phyloP scores from a whole-genome alignment of 148 eudicot genomes.

The Chenopodium quinoa region DNA sequence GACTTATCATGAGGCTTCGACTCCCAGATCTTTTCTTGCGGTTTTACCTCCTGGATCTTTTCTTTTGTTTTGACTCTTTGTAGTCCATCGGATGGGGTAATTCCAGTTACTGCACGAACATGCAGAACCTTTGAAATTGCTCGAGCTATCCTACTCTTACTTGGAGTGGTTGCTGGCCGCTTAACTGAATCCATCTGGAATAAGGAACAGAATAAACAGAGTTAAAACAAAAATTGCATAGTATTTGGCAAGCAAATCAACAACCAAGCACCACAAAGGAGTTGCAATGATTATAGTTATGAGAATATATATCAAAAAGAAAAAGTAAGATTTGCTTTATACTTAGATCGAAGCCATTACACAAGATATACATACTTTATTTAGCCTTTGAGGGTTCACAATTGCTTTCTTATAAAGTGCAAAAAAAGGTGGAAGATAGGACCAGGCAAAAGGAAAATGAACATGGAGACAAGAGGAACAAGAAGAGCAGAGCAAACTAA shows the following conservation, averaged over 20 bases:
- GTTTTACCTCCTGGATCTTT: conserved; percentile 31
- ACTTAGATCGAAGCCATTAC: conserved; percentile 45
- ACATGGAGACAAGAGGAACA: conserved; percentile 26
- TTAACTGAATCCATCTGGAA: conserved; percentile 66
- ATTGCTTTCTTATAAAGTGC: conserved; percentile 29
- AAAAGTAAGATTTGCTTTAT: conserved; percentile 49
- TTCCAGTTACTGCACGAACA: conserved; percentile 51
- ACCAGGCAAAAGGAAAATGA: conserved; percentile 27
- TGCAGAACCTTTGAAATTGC: conserved; percentile 69
- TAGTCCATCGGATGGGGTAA: conserved; percentile 46
- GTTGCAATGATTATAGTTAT: conserved; percentile 21
- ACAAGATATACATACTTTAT: conserved; percentile 35
- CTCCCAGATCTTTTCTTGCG: conserved; percentile 25
- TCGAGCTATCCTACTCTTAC: conserved; percentile 69
- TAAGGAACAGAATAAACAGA: conserved; percentile 10
- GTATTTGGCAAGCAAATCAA: conserved; percentile 4
- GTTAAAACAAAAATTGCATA: conserved; percentile 13
- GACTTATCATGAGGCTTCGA: conserved; percentile 26
- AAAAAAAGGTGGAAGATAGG: conserved; percentile 26
- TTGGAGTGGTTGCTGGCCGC: conserved; percentile 42
- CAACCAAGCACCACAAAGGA: conserved; percentile 14
- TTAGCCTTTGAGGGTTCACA: conserved; percentile 30
- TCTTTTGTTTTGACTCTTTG: conserved; percentile 43
- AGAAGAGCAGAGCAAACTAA: conserved; percentile 17
- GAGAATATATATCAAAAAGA: conserved; percentile 27